phyloP scores from a whole-genome alignment of 1,284 basidiomycete species.

The Tilletia walkeri region DNA sequence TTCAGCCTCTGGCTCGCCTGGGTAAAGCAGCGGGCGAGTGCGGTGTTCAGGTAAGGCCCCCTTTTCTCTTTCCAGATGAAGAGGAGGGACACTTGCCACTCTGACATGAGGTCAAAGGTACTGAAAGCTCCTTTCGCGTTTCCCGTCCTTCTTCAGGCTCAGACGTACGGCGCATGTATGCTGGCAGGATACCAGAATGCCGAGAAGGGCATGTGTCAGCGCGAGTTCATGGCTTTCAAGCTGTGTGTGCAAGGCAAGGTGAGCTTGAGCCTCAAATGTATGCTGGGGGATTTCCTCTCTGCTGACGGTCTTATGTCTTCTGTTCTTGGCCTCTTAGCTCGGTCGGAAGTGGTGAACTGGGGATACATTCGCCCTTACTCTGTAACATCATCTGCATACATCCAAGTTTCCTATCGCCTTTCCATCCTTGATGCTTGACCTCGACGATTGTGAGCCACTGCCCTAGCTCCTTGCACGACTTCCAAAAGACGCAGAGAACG shows the following conservation, averaged over 20 bases:
- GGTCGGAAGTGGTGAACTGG: slow-evolving; percentile 10
- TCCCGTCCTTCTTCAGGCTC: slow-evolving; percentile 60
- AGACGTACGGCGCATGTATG: slow-evolving; percentile 75
- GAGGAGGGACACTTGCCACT: not conserved
- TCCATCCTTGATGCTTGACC: too few species aligned
- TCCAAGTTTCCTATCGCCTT: too few species aligned
- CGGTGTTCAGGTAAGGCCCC: slow-evolving; percentile 1
- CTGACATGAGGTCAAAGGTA: not conserved
- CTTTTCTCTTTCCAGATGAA: not conserved
- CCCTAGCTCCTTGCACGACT: too few species aligned
- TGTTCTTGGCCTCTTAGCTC: not conserved
- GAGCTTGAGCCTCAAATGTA: slow-evolving; percentile 37
- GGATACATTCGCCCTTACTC: too few species aligned
- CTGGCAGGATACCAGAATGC: slow-evolving; percentile 72
- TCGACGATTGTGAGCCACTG: too few species aligned
- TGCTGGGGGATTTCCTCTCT: not conserved
- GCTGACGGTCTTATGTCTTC: too few species aligned
- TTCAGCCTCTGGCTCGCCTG: slow-evolving; percentile 12
- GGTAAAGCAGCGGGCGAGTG: slow-evolving; percentile 13
- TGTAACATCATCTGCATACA: too few species aligned
- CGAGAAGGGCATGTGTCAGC: slow-evolving; percentile 71
- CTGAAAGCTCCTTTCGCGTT: not conserved
- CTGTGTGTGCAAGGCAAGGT: slow-evolving; percentile 71
- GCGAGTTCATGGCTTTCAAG: slow-evolving; percentile 74
- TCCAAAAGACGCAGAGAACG: too few species aligned